Conservation (phyloP, 441 rosid species). For the Corymbia citriodora region DNA sequence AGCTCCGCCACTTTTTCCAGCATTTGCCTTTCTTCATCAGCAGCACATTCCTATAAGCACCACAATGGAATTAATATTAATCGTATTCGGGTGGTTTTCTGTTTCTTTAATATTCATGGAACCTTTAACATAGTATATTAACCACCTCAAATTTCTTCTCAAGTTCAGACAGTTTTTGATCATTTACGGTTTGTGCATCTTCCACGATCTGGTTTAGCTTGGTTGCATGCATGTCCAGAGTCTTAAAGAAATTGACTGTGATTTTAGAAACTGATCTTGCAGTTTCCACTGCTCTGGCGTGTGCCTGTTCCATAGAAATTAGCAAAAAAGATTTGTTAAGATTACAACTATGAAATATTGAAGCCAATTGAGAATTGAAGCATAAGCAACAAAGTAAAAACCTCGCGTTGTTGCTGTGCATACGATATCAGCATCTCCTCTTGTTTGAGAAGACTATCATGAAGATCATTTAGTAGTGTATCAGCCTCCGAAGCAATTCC, state of each 20-base stretch:
- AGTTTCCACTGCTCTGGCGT: slow-evolving; percentile 72
- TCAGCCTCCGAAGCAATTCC: slow-evolving; percentile 92
- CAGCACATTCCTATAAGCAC: slow-evolving; percentile 58
- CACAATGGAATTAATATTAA: background rate
- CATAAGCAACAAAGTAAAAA: slow-evolving; percentile 12
- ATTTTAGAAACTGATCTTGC: slow-evolving; percentile 76
- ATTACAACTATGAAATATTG: background rate
- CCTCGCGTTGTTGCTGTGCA: slow-evolving; percentile 89
- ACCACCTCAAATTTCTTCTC: slow-evolving; percentile 91
- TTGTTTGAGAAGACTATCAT: slow-evolving; percentile 71
- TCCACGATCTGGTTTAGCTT: slow-evolving; percentile 64
- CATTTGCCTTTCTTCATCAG: slow-evolving; percentile 76
- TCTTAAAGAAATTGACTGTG: slow-evolving; percentile 66
- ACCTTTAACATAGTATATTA: background rate
- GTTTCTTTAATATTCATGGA: background rate
- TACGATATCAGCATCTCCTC: slow-evolving; percentile 71
- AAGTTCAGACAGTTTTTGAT: slow-evolving; percentile 62
- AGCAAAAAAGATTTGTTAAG: background rate
- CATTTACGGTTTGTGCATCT: slow-evolving; percentile 80
- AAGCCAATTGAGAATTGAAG: background rate
- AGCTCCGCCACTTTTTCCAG: slow-evolving; percentile 88
- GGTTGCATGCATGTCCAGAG: slow-evolving; percentile 65
- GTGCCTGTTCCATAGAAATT: slow-evolving; percentile 51
- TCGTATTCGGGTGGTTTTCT: background rate
- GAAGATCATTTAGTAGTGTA: slow-evolving; percentile 76